Percentiles rank a stretch among this genome's conserved stretches.
These are phyloP conservation scores for Asparagopsis taxiformis DNA, from an alignment of 31 red algal genomes.

Conservation along the genomic window DNA sequence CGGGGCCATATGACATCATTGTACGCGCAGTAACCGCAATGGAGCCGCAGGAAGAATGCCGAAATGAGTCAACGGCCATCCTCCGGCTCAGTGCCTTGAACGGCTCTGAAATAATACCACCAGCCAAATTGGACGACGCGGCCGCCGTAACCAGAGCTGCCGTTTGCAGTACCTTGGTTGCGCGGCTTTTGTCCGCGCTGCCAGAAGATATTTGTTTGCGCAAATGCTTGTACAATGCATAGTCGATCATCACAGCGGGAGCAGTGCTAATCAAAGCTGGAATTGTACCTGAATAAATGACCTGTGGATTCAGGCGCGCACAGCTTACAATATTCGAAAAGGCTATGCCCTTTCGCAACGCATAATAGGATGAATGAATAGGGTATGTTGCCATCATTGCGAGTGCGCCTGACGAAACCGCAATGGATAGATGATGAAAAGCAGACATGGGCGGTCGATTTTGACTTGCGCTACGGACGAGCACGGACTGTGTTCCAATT, in stretches of 20 bases:
- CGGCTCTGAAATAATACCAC: conserved; percentile 48
- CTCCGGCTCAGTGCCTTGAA: conserved; percentile 59
- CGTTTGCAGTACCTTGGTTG: background rate
- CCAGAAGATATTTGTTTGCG: background rate
- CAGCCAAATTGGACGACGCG: conserved; percentile 25
- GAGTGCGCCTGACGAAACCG: conserved; percentile 26
- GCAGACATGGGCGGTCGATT: background rate
- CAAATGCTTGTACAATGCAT: conserved; percentile 34
- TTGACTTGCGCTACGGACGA: background rate
- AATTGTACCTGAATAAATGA: conserved; percentile 49
- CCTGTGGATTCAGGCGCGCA: background rate
- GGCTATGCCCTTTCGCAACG: conserved; percentile 28
- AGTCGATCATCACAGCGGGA: conserved; percentile 51
- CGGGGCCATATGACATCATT: conserved; percentile 42
- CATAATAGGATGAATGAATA: conserved; percentile 47
- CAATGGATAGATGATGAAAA: conserved; percentile 37
- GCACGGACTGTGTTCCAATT: conserved; percentile 10
- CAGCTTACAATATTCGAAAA: conserved; percentile 10
- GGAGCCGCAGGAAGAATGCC: background rate
- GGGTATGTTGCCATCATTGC: conserved; percentile 39
- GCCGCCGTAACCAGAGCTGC: conserved; percentile 35
- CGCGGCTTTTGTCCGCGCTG: background rate
- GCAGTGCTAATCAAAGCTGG: conserved; percentile 38
- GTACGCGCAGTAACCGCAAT: conserved; percentile 7
- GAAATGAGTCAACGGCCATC: conserved; percentile 32